These are phyloP conservation scores for Incumbomyces lentus DNA, from an alignment of 2,329 filamentous ascomycete species.

Conservation along the genomic window DNA sequence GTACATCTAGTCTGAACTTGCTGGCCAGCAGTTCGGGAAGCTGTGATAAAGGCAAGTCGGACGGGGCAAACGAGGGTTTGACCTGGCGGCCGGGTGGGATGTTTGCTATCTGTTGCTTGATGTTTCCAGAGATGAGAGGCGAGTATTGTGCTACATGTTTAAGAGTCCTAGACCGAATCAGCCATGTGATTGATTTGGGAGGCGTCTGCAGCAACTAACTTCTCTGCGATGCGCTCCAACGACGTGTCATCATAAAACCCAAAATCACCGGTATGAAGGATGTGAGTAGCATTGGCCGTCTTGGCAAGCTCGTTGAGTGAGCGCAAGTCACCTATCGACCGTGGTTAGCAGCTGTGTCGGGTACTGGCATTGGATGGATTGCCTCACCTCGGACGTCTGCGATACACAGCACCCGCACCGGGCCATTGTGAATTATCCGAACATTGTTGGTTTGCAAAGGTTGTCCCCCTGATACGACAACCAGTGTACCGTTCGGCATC, in stretches of 20 bases:
- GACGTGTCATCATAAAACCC: constrained; percentile 97
- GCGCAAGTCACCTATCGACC: constrained; percentile 67
- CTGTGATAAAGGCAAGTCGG: constrained; percentile 84
- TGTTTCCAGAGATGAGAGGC: constrained; percentile 71
- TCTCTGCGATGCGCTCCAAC: constrained; percentile 92
- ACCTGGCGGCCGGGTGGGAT: constrained; percentile 56
- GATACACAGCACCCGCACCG: constrained; percentile 39
- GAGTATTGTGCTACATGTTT: constrained; percentile 99
- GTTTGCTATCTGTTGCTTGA: constrained; percentile 56
- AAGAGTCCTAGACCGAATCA: constrained; percentile 56
- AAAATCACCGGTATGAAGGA: constrained; percentile 97
- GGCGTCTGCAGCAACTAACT: constrained; percentile 50
- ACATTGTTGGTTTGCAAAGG: constrained; percentile 42
- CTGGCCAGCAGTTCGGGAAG: constrained; percentile 80
- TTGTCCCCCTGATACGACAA: constrained; percentile 36
- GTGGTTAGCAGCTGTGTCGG: neutral
- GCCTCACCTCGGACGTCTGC: constrained; percentile 42
- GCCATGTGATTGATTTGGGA: constrained; percentile 1
- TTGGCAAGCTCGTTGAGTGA: constrained; percentile 95
- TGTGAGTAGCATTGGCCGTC: constrained; percentile 88
- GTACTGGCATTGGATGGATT: no score
- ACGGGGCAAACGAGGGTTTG: constrained; percentile 71
- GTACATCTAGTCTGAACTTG: constrained; percentile 82
- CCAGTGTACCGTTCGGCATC: constrained; percentile 37
- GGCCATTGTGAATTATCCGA: constrained; percentile 38